Conservation (phyloP, 2,329 filamentous ascomycete genomes). For the Trichoderma atrobrunneum region DNA sequence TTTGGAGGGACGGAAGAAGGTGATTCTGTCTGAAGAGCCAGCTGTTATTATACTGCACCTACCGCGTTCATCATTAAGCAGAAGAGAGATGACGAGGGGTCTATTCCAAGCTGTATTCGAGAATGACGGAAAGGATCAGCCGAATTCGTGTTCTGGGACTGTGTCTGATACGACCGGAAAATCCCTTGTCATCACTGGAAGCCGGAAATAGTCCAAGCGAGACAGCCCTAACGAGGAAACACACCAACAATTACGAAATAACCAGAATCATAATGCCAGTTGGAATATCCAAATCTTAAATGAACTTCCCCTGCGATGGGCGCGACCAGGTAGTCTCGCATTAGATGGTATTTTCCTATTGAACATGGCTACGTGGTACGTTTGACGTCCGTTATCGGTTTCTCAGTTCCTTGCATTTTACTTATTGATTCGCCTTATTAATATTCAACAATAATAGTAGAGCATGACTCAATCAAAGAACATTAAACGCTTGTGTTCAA, state of each 20-base stretch:
- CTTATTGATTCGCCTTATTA: not conserved
- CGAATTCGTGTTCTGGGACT: too few relatives aligned
- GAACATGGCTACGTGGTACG: not conserved
- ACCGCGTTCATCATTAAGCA: too few relatives aligned
- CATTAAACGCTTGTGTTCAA: too few relatives aligned
- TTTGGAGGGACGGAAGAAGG: not conserved
- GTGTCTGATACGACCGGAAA: too few relatives aligned
- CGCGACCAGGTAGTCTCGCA: fast-evolving
- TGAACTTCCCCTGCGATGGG: not conserved
- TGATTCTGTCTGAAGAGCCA: not conserved
- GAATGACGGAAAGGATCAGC: too few relatives aligned
- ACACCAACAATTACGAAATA: too few relatives aligned
- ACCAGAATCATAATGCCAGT: too few relatives aligned
- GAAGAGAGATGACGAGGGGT: not conserved
- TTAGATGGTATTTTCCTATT: not conserved
- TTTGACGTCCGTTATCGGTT: not conserved
- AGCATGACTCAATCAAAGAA: too few relatives aligned
- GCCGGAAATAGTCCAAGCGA: too few relatives aligned
- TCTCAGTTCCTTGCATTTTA: not conserved
- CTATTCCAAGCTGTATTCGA: not conserved
- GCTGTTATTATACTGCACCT: too few relatives aligned
- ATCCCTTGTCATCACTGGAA: too few relatives aligned
- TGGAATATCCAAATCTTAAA: not conserved
- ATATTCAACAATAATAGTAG: not conserved
- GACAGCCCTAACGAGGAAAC: too few relatives aligned